Base-by-base conservation (phyloP, 495 filamentous ascomycete genomes). In the Collariella sp. region DNA sequence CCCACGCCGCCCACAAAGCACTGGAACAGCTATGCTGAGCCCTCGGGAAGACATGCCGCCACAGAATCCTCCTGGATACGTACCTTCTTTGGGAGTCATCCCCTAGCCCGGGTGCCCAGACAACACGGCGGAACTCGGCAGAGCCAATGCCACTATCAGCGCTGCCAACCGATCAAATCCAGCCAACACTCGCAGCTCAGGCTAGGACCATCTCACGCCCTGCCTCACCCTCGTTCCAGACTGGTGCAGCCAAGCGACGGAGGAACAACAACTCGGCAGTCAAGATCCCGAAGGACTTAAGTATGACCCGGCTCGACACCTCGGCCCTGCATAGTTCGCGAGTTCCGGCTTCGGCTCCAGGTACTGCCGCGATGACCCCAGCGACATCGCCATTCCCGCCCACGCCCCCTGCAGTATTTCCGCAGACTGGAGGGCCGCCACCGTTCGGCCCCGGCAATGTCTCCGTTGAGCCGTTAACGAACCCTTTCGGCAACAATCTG, bases 251-350 rank as follows among this genome's bases (percentile, higher is more conserved):
- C 52, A 91, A 89, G 70, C 85, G 86, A 61, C 80, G 88, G 53
- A 91, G 89, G 64, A 77, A 84, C 34, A 89, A 83, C 70, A 74
- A 75, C 31, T 79, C 79, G 16, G 66, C 70, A 9, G n/a, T 57
- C 40, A 85, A 85, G 67, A 65, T 93, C n/a, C 83, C 87, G 1
- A 79, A 72, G 7, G 82, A 79, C 39, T 66, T 95, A 61, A 79
- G 81, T 13, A 95, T 94, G 89, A 95, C 89, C 0, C 82, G 78
- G 52, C 70, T 89, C 15, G 84, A 89, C 56, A 78, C 73, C 9
- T 63, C 70, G 33, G 76, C 80, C 42, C 61, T 73, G 29, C 42
- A 57, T 9, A 42, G 16, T 0, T 22, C 50, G 13, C 54, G 50
- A 61, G 63, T 45, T 67, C 49, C 41, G 48, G 61, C 10, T 53